Base-by-base conservation (phyloP, 2,329 filamentous ascomycete genomes). In the Penicillium sclerotigenum region DNA sequence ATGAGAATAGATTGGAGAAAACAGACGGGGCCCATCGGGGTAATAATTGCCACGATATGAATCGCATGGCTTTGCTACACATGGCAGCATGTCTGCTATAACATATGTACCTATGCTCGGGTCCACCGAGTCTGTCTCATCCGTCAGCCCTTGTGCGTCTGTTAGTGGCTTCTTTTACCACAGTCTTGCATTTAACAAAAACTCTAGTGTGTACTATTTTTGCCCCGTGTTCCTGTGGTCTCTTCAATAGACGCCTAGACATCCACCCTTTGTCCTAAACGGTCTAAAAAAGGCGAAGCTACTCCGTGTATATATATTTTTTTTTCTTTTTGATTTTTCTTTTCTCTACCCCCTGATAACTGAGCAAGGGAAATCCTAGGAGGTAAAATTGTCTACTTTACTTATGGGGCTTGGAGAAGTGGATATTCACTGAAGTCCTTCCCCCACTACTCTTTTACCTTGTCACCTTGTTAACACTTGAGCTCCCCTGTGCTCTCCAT, bases 51-150 rank as follows among this genome's bases (percentile, higher is more conserved):
- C 54, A 63, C 54, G 47, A 52, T 48, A 50, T 52, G 8, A 42
- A 53, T 57, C 55, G 59, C 55, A 60, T 60, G 57, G 56, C 51
- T 41, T 53, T 53, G 47, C 47, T 49, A 53, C 46, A 62, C 55
- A 62, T 60, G 59, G 57, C 48, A 56, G 34, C 18, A 47, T 26
- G 40, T 26, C 29, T 51, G 16, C 37, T 13, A 22, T 22, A 16
- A 13, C 33, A 31, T 34, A 10, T 28, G 28, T 34, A 45, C 42
- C 18, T 42, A 48, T 42, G 38, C 28, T 20, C 47, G 52, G 26
- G 46, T 43, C 61, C 61, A 63, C 54, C 53, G 14, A n/a, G 31
- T 41, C 48, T 60, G 58, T 62, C 57, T 60, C 52, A 55, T 59
- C 42, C 33, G 57, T 41, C 41, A 50, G 48, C 26, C 37, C 28